Percentiles rank a stretch among this genome's conserved stretches.
Conservation (phyloP, 2,329 filamentous ascomycete genomes). For the Microdochium nivale region DNA sequence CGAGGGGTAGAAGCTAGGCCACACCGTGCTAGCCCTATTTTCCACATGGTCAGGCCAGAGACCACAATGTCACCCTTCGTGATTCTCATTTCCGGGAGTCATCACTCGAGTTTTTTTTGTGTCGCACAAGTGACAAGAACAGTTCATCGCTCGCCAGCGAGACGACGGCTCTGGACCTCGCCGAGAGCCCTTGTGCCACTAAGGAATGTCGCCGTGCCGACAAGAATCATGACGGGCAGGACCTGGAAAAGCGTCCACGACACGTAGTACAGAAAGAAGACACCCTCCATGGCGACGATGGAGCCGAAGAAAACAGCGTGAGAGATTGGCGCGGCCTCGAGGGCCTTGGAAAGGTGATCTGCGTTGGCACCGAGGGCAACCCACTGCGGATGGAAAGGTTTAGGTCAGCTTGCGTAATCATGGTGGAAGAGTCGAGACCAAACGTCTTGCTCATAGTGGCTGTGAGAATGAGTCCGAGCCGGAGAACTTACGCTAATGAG, state of each 20-base stretch:
- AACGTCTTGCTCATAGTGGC: no score
- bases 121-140: no score
- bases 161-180: conserved; percentile 81
- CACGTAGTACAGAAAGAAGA: conserved; percentile 93
- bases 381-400: conserved; percentile 49
- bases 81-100: background rate
- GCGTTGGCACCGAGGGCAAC: conserved; percentile 73
- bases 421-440: no score
- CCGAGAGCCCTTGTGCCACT: conserved; percentile 85
- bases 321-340: conserved; percentile 68
- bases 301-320: conserved; percentile 83
- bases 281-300: conserved; percentile 75
- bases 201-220: conserved; percentile 66
- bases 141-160: conserved; percentile 53
- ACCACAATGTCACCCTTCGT: no score
- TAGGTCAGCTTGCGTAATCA: conserved; percentile 8
- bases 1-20: no score
- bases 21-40: no score
- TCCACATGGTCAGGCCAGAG: no score
- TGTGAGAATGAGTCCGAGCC: no score
- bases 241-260: conserved; percentile 88
- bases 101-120: background rate
- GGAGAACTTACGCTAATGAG: conserved; percentile 56
- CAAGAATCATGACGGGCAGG: conserved; percentile 61
- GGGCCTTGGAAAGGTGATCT: conserved; percentile 65